A percentile compares a stretch with the other conserved stretches of the same genome.
Conservation (phyloP, 305 asterid species). For the Fraxinus ornus region DNA sequence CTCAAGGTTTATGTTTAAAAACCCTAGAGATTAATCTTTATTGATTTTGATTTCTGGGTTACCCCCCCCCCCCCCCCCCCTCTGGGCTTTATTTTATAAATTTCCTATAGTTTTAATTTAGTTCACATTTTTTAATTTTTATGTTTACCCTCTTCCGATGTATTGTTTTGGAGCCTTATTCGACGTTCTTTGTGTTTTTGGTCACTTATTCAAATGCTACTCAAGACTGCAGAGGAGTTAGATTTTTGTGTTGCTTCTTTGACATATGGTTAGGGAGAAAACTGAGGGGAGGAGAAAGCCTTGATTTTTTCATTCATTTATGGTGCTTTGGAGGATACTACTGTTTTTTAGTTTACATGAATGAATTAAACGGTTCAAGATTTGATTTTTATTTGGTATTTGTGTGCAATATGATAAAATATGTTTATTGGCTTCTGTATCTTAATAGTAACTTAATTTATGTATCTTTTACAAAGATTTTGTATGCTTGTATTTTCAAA, state of each 20-base stretch:
- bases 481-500: neutral
- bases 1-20: conserved; percentile 59
- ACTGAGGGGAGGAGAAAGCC: neutral
- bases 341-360: neutral
- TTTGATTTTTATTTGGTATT: neutral
- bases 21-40: conserved; percentile 10
- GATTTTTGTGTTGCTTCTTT: neutral
- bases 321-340: neutral
- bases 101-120: neutral
- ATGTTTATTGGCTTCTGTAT: neutral
- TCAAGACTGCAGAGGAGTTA: neutral
- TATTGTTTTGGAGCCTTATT: neutral
- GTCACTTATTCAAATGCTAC: neutral
- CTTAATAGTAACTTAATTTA: neutral
- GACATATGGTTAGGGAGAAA: neutral
- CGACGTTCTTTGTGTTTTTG: neutral
- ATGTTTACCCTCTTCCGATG: neutral
- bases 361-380: neutral
- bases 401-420: neutral
- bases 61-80: too few relatives aligned
- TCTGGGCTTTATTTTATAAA: neutral
- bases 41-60: neutral
- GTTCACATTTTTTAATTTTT: neutral
- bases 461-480: neutral
- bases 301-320: neutral